These are phyloP conservation scores for Fusarium paranaense DNA, from an alignment of 2,329 filamentous ascomycete genomes.

Conservation along the genomic window DNA sequence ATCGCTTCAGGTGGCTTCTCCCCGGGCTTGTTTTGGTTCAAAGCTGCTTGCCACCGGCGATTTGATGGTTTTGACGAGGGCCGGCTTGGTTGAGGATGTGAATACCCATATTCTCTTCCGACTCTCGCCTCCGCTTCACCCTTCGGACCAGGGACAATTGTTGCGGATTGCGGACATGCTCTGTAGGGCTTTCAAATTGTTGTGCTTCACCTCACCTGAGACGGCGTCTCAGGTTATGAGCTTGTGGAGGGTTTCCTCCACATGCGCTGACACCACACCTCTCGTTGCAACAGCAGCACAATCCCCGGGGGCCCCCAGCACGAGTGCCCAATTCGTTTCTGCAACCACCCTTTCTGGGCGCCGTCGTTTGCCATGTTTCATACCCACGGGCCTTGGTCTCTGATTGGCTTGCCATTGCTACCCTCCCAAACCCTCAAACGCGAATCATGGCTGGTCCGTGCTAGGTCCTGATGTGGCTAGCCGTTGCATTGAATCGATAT, in stretches of 20 bases:
- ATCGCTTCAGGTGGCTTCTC: slow-evolving; percentile 32
- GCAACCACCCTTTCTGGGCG: slow-evolving; percentile 30
- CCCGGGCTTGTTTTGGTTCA: slow-evolving; percentile 23
- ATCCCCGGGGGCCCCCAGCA: slow-evolving; percentile 9
- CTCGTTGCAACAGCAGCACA: slow-evolving; percentile 21
- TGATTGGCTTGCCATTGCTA: slow-evolving; percentile 24
- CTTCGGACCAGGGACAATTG: not conserved
- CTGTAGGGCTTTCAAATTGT: slow-evolving; percentile 15
- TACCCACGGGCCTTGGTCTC: slow-evolving; percentile 4
- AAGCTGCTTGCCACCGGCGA: slow-evolving; percentile 20
- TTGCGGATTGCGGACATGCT: not conserved
- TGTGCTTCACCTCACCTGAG: slow-evolving; percentile 49
- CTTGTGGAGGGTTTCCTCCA: slow-evolving; percentile 38
- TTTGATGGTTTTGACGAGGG: slow-evolving; percentile 1
- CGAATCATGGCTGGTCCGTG: slow-evolving; percentile 28
- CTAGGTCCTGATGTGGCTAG: slow-evolving; percentile 25
- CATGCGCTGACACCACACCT: slow-evolving; percentile 36
- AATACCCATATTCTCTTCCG: not conserved
- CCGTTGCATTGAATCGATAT: slow-evolving; percentile 12
- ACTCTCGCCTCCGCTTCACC: slow-evolving; percentile 12
- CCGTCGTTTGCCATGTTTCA: slow-evolving; percentile 43
- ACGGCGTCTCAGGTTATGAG: slow-evolving; percentile 50
- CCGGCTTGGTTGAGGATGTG: not conserved
- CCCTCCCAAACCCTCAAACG: slow-evolving; percentile 26
- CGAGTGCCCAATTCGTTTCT: slow-evolving; percentile 28